A percentile compares a stretch with the other conserved stretches of the same genome.
Evolutionary conservation across 768 basidiomycete genomes (phyloP).

Genomic region (Rossbeevera mucosa): DNA sequence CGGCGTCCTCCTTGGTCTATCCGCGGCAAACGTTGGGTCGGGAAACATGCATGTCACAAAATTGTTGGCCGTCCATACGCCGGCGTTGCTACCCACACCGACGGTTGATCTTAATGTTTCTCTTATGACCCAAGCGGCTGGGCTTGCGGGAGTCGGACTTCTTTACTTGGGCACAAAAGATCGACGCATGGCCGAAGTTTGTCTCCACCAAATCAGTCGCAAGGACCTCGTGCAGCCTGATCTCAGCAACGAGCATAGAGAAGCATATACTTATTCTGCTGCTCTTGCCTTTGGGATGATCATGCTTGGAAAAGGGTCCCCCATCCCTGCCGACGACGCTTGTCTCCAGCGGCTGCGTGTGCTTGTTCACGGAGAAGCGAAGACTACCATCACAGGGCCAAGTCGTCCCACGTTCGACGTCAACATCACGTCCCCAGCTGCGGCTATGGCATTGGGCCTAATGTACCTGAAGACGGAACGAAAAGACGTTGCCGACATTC

Average conservation of each 20-base stretch:
- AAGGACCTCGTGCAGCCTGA: conserved; percentile 77
- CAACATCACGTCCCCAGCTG: conserved; percentile 88
- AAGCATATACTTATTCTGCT: conserved; percentile 86
- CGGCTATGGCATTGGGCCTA: conserved; percentile 82
- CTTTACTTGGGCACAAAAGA: conserved; percentile 87
- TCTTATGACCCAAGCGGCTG: conserved; percentile 84
- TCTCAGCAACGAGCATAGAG: conserved; percentile 82
- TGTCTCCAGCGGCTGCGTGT: conserved; percentile 63
- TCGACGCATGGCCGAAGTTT: conserved; percentile 88
- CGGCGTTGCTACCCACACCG: conserved; percentile 84
- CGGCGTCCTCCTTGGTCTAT: conserved; percentile 87
- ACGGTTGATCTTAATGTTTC: conserved; percentile 87
- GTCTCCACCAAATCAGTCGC: conserved; percentile 78
- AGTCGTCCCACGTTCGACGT: conserved; percentile 63
- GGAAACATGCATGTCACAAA: conserved; percentile 87
- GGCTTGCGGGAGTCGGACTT: conserved; percentile 81
- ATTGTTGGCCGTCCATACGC: conserved; percentile 87
- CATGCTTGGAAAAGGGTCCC: conserved; percentile 85
- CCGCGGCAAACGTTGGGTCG: conserved; percentile 84
- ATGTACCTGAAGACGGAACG: conserved; percentile 90
- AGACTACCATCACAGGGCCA: conserved; percentile 34
- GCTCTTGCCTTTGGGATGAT: conserved; percentile 94
- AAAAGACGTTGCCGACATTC: conserved; percentile 79
- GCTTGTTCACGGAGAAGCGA: conserved; percentile 73
- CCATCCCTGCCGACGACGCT: conserved; percentile 70